Base-by-base conservation (phyloP, 352 stramenopile species). In the Phytopythium oedochilum region DNA sequence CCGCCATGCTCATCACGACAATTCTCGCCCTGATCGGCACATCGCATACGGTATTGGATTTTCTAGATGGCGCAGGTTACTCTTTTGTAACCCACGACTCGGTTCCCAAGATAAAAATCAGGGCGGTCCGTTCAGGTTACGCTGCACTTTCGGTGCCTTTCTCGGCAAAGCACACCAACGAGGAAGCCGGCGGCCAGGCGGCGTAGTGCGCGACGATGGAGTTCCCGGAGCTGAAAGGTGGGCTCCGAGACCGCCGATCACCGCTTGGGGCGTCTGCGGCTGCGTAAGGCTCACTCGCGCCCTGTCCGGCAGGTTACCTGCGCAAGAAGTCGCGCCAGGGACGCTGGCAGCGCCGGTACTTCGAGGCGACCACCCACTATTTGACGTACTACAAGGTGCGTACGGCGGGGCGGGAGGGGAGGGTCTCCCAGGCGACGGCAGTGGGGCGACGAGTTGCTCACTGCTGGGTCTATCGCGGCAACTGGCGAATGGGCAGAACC, bases 321-420 rank as follows among this genome's bases (percentile, higher is more conserved):
- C 81, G 90, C 64, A 97, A 97, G 71, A 97, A 96, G 60, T 94
- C 89, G 53, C 88, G 89, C 51, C 85, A 96, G 63, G 86, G 94
- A 38, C 85, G 88, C 39, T 97, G 96, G 96, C 96, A 99, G 68
- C 95, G 93, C 49, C 88, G 97, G 50, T 99, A 97, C 78, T 99
- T 99, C 67, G 96, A 99, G 78, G 97, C 92, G 18, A 98, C 97
- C 54, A 98, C 95, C 46, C 91, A 98, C 75, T 98, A 97, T 70
- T 76, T 99, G 26, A 98, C 96, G 12, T 99, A 99, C 76, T 99
- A 98, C 78, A 99, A 99, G 87, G 88, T 96, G 39, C 40, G 54
- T 11, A 5, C 9, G 18, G 38, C 8, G 20, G 10, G 42, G 40
- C n/a, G 40, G n/a, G n/a, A n/a, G n/a, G n/a, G n/a, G n/a, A n/a